Conservation (phyloP, 2,329 filamentous ascomycete genomes). For the Aspergillus latus region DNA sequence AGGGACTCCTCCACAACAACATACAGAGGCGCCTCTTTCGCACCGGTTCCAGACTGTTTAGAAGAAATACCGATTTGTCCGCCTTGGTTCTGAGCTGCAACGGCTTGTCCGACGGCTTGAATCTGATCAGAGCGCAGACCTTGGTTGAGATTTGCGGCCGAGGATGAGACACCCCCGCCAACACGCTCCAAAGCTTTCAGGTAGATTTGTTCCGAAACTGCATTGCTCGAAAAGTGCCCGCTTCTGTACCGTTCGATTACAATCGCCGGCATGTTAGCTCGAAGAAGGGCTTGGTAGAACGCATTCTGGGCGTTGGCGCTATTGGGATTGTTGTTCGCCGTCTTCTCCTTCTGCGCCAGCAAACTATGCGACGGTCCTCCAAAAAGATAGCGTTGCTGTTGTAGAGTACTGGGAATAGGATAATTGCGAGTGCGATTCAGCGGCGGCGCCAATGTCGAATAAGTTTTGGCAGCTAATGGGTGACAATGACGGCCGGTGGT, state of each 20-base stretch:
- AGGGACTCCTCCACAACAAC: constrained; percentile 93
- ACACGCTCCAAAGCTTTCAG: constrained; percentile 68
- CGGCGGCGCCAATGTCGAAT: constrained; percentile 35
- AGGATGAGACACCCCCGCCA: constrained; percentile 45
- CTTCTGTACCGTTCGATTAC: constrained; percentile 87
- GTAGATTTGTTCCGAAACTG: constrained; percentile 75
- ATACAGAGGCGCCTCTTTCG: constrained; percentile 82
- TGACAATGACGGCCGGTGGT: constrained; percentile 18
- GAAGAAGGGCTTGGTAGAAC: constrained; percentile 88
- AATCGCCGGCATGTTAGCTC: constrained; percentile 91
- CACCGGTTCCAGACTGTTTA: constrained; percentile 60
- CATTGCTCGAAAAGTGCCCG: constrained; percentile 78
- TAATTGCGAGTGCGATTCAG: constrained; percentile 26
- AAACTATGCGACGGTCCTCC: constrained; percentile 53
- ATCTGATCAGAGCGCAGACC: constrained; percentile 61
- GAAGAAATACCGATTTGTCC: constrained; percentile 59
- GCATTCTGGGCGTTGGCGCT: constrained; percentile 87
- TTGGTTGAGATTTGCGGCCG: constrained; percentile 26
- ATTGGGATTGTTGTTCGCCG: constrained; percentile 86
- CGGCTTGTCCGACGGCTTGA: constrained; percentile 77
- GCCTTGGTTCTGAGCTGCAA: constrained; percentile 69
- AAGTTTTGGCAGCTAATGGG: constrained; percentile 28
- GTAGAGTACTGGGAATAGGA: constrained; percentile 26
- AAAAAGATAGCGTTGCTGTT: constrained; percentile 42
- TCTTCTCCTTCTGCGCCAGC: constrained; percentile 82